Base-by-base conservation (phyloP, 2,329 filamentous ascomycete genomes). In the Xylariaceae sp. region DNA sequence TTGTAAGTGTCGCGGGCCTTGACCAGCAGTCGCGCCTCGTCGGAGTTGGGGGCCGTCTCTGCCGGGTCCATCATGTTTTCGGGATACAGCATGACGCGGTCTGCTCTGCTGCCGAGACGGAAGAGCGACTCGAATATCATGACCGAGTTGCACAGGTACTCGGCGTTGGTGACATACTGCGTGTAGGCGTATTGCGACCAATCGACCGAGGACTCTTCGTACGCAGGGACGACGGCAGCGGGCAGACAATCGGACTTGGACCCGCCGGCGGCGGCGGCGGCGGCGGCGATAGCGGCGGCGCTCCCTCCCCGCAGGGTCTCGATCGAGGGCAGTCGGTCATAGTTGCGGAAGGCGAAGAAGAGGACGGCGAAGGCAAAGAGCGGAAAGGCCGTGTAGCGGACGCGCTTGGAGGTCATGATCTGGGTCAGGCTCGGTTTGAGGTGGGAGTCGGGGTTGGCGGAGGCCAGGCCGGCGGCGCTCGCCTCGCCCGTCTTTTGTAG, bases 81-180 rank as follows among this genome's bases (percentile, higher is more conserved):
- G 0, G 67, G 66, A 37, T 69, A 70, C 55, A 72, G 56, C 44
- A 72, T 54, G 2, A 70, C 50, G 2, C 64, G 56, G 11, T 66
- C 61, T 3, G 65, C 61, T 25, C 56, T 61, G 38, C 63, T 70
- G 5, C 54, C 50, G 0, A 70, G 42, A 1, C 57, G 52, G 13
- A 60, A 47, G 5, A 72, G 35, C 2, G 55, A 58, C 38, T 68
- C 66, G 33, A 71, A 68, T 3, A 70, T 52, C 65, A 72, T 68
- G 28, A 71, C 53, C 0, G 67, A 64, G 45, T 69, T 70, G 43
- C 68, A 72, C 2, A 72, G 52, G 36, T 69, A 67, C 1, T 59
- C 58, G 21, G 55, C 52, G n/a, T 62, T 53, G 1, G 68, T 72
- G 22, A 62, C 67, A 49, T 72, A 72, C 44, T 68, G 65, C 1